Percentiles rank a stretch among this genome's conserved stretches.
These are phyloP conservation scores for Talaromyces sp. DNA, from an alignment of 2,329 filamentous ascomycete genomes.

Conservation along the genomic window DNA sequence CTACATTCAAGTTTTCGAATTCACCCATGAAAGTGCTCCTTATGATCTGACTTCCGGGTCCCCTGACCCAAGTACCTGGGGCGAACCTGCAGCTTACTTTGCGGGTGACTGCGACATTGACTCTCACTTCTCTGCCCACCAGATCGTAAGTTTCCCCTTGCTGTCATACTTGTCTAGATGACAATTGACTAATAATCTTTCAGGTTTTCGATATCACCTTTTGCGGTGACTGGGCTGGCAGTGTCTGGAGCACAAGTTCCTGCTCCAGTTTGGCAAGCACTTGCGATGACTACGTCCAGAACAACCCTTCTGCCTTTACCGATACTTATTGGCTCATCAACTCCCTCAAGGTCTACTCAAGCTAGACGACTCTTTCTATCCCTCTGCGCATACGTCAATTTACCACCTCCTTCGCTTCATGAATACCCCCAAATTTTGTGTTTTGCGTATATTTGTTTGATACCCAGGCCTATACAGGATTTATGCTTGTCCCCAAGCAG, in stretches of 20 bases:
- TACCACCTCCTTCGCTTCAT: neutral
- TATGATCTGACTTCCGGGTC: conserved; percentile 60
- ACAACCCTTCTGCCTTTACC: conserved; percentile 66
- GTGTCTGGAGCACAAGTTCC: conserved; percentile 60
- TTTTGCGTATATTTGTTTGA: neutral
- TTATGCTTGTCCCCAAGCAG: neutral
- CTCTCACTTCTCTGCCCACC: conserved; percentile 65
- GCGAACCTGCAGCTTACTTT: conserved; percentile 66
- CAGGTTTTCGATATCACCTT: conserved; percentile 69
- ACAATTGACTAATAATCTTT: neutral
- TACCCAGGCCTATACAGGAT: neutral
- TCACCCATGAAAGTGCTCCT: conserved; percentile 65
- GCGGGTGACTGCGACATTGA: conserved; percentile 68
- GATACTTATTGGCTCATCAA: conserved; percentile 77
- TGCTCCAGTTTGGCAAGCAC: conserved; percentile 61
- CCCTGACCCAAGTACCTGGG: conserved; percentile 68
- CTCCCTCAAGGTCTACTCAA: conserved; percentile 62
- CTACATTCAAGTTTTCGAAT: conserved; percentile 78
- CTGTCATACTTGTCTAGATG: no score
- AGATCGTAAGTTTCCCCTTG: conserved; percentile 50
- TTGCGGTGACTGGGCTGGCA: conserved; percentile 83
- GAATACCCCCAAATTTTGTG: neutral
- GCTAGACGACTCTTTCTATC: neutral
- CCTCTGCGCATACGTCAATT: neutral
- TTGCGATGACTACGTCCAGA: conserved; percentile 69